Percentiles rank a stretch among this genome's conserved stretches.
These are phyloP conservation scores for Lactarius sp. DNA, from an alignment of 768 basidiomycete species.

Conservation along the genomic window DNA sequence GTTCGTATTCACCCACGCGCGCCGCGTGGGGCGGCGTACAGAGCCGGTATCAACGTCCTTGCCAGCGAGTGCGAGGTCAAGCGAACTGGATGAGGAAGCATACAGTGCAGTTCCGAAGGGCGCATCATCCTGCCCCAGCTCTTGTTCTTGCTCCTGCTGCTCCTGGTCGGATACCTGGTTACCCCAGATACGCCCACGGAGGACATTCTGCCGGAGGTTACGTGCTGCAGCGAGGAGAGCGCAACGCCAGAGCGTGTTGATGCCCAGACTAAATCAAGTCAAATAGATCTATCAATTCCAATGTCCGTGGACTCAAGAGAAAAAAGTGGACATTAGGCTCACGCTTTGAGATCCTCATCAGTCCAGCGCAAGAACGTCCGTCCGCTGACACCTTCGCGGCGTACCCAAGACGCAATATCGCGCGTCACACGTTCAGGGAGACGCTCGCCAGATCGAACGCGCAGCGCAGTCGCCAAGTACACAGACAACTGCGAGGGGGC, in stretches of 20 bases:
- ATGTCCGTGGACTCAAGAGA: slow-evolving; percentile 25
- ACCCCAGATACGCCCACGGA: slow-evolving; percentile 55
- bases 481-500: slow-evolving; percentile 49
- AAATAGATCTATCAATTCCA: not conserved
- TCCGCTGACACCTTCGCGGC: slow-evolving; percentile 49
- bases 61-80: slow-evolving; percentile 30
- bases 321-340: slow-evolving; percentile 28
- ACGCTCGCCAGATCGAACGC: slow-evolving; percentile 32
- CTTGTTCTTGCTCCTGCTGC: not conserved
- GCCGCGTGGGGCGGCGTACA: not conserved
- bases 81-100: slow-evolving; percentile 37
- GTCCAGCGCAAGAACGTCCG: slow-evolving; percentile 54
- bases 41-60: not conserved
- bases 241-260: slow-evolving; percentile 48
- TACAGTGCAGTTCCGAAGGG: slow-evolving; percentile 31
- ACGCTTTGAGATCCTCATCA: slow-evolving; percentile 48
- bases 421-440: slow-evolving; percentile 38
- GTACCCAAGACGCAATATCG: slow-evolving; percentile 50
- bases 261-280: slow-evolving; percentile 37
- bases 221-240: slow-evolving; percentile 51
- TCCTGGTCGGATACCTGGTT: slow-evolving; percentile 27
- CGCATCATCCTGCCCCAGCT: slow-evolving; percentile 13
- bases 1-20: not conserved
- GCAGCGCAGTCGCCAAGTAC: slow-evolving; percentile 48
- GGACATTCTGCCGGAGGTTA: slow-evolving; percentile 50